Conservation (phyloP, 805 yeast species). For the Saccharomycopsis oosterbeekiorum region DNA sequence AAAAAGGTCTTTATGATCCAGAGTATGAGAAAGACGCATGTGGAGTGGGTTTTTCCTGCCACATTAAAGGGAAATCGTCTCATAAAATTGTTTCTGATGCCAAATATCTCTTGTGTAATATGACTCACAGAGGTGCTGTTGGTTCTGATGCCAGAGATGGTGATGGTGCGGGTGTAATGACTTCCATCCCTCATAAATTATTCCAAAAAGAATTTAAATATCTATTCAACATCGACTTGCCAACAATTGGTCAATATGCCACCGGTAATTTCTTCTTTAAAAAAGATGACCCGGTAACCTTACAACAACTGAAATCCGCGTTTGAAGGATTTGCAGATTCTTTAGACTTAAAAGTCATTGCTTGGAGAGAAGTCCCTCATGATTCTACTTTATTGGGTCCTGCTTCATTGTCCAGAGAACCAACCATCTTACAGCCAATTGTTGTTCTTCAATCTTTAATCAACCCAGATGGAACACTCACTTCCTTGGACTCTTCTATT, state of each 20-base stretch:
- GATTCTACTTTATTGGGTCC: constrained; percentile 94
- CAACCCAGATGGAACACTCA: constrained; percentile 24
- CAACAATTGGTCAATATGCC: constrained; percentile 80
- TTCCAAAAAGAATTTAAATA: constrained; percentile 75
- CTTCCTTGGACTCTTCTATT: constrained; percentile 35
- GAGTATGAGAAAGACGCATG: constrained; percentile 93
- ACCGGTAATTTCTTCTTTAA: constrained; percentile 92
- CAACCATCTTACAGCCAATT: constrained; percentile 86
- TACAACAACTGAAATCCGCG: constrained; percentile 59
- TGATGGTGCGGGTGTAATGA: constrained; percentile 97
- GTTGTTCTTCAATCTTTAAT: constrained; percentile 49
- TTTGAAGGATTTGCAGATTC: constrained; percentile 74
- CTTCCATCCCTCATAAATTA: constrained; percentile 85
- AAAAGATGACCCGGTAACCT: constrained; percentile 59
- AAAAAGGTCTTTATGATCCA: constrained; percentile 89
- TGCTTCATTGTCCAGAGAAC: constrained; percentile 89
- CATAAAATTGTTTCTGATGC: constrained; percentile 95
- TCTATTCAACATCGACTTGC: constrained; percentile 56
- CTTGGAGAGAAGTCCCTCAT: constrained; percentile 92
- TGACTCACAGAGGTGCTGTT: constrained; percentile 99
- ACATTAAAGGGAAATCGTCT: constrained; percentile 76
- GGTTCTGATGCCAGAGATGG: constrained; percentile 94
- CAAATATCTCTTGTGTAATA: constrained; percentile 76
- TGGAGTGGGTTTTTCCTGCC: constrained; percentile 97
- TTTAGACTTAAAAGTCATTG: constrained; percentile 73